Evolutionary conservation across 208 protist species (phyloP), one percentile per base, ranked within the genome.

Genomic region (Leishmania tropica): DNA sequence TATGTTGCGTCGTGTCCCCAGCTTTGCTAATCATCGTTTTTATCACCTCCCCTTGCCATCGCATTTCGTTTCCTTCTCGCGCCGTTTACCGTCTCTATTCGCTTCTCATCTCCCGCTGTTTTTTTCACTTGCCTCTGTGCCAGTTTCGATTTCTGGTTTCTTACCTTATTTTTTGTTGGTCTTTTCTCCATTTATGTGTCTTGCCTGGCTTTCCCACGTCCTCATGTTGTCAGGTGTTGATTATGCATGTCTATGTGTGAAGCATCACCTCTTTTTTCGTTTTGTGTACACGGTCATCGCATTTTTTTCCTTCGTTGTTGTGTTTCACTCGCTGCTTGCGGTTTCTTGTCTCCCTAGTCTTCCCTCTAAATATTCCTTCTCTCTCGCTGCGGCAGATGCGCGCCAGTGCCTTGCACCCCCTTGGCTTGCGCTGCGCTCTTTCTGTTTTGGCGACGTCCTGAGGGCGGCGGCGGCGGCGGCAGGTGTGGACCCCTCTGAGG

Each of bases 11-110:
- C 56, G 40, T 58, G 48, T 68, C 54, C 28, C 13, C 17, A 47
- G 47, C 47, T 40, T 42, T 60, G 40, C 75, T 78, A 53, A 45
- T 83, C 56, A 17, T 78, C 73, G 31, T 47, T 83, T 64, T 86
- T 15, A 53, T 86, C 70, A 40, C 31, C 13, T 56, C 37, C 72
- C 45, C 62, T 37, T 70, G 13, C 65, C 45, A 56, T 76, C 31
- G 31, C 11, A 60, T 60, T 76, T 76, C 21, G 45, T 67, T 40
- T 62, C 67, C 13, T 53, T 78, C 11, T 47, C 24, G 45, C 53
- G 75, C 8, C 21, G 56, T 68, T 47, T 74, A 45, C 42, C 21
- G 68, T 37, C 40, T 4, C 13, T 35, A 48, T 74, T 53, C 73
- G 3, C 73, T 28, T 42, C 31, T 45, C n/a, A 48, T 60, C 19